Evolutionary conservation across 768 basidiomycete genomes (phyloP).

Genomic region (Cystofilobasidium capitatum): DNA sequence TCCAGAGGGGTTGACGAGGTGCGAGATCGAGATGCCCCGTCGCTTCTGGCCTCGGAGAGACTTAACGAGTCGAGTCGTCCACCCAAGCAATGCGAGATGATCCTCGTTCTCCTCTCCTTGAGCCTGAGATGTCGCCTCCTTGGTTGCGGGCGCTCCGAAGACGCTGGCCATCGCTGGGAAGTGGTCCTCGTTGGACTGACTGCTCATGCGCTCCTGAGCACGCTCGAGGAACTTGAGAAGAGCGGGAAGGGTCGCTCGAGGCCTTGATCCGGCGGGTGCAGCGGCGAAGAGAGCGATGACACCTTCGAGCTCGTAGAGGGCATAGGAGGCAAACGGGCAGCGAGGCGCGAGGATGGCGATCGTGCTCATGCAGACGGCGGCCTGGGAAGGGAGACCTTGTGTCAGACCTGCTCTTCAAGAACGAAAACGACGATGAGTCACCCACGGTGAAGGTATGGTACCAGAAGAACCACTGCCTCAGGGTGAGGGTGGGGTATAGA

Average conservation of each 20-base stretch:
- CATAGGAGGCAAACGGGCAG: not conserved
- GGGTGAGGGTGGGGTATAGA: not conserved
- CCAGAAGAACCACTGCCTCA: not conserved
- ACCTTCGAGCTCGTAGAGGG: not conserved
- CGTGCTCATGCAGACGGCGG: conserved; percentile 1
- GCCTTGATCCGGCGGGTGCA: not conserved
- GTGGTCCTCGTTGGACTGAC: not conserved
- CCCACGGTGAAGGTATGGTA: not conserved
- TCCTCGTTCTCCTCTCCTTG: not conserved
- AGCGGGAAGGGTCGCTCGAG: not conserved
- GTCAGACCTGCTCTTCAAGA: no score
- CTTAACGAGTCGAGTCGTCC: conserved; percentile 2
- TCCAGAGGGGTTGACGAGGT: not conserved
- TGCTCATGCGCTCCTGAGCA: not conserved
- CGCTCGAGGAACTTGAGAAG: conserved; percentile 4
- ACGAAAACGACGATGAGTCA: not conserved
- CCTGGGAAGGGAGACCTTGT: not conserved
- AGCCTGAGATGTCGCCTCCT: not conserved
- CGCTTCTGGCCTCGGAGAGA: not conserved
- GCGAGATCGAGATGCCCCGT: not conserved
- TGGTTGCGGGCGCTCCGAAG: not conserved
- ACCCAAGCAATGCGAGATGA: not conserved
- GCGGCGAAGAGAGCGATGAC: not conserved
- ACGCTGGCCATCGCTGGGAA: not conserved
- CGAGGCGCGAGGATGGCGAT: not conserved